These are phyloP conservation scores for Knoxia roxburghii DNA, from an alignment of 257 asterid genomes.

Conservation along the genomic window DNA sequence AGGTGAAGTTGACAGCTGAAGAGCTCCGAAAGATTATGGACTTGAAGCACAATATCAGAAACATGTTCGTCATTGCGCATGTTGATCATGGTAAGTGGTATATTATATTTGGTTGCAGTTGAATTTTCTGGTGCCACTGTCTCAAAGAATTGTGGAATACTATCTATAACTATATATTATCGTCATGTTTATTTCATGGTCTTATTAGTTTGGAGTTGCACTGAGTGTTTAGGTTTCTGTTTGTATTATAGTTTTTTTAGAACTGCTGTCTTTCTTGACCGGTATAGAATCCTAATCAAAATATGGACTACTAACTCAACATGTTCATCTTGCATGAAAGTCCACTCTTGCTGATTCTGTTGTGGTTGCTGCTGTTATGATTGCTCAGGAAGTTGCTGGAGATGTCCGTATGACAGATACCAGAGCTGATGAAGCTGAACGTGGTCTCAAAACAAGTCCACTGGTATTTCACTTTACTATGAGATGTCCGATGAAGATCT, in stretches of 20 bases:
- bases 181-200: too few relatives aligned
- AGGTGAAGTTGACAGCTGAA: slow-evolving; percentile 47
- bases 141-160: too few relatives aligned
- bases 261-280: neutral
- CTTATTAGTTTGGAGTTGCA: neutral
- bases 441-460: slow-evolving; percentile 46
- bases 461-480: slow-evolving; percentile 40
- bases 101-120: too few relatives aligned
- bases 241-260: neutral
- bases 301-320: neutral
- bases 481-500: slow-evolving; percentile 34
- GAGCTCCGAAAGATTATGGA: slow-evolving; percentile 42
- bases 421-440: slow-evolving; percentile 44
- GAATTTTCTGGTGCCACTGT: too few relatives aligned
- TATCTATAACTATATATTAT: too few relatives aligned
- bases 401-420: slow-evolving; percentile 48
- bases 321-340: slow-evolving; percentile 23
- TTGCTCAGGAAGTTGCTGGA: slow-evolving; percentile 48
- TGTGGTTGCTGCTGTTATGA: slow-evolving; percentile 44
- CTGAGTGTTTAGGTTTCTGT: too few relatives aligned
- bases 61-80: slow-evolving; percentile 45
- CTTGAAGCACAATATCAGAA: slow-evolving; percentile 34
- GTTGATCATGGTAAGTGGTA: slow-evolving; percentile 44
- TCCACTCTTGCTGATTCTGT: slow-evolving; percentile 42
- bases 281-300: too few relatives aligned